phyloP scores from a whole-genome alignment of 345 rosid species.

The Heritiera fomes region DNA sequence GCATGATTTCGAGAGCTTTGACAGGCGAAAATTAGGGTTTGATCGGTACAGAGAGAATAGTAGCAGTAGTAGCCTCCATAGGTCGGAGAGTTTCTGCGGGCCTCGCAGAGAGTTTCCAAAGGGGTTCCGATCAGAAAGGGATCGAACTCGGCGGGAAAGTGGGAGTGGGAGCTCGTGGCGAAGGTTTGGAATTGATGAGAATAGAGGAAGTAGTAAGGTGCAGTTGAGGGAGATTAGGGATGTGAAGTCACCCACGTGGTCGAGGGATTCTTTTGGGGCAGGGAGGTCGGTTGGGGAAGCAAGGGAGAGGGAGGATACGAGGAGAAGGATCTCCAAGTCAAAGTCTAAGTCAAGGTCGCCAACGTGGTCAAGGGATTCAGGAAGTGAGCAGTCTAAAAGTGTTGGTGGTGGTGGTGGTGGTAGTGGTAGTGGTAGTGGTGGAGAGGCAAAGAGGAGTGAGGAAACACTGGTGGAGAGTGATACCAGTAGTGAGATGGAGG shows the following conservation, averaged over 20 bases:
- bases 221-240: constrained; percentile 40
- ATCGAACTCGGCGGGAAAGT: constrained; percentile 63
- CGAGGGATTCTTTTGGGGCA: constrained; percentile 49
- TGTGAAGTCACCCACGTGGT: constrained; percentile 55
- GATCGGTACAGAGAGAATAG: constrained; percentile 56
- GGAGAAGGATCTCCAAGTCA: constrained; percentile 38
- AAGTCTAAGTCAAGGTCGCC: constrained; percentile 62
- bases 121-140: constrained; percentile 84
- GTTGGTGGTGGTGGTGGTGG: constrained; percentile 34
- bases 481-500: constrained; percentile 92
- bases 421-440: constrained; percentile 14
- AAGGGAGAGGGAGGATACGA: constrained; percentile 36
- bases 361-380: constrained; percentile 83
- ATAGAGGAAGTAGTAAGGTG: constrained; percentile 33
- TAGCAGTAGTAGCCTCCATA: constrained; percentile 37
- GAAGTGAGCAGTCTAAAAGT: constrained; percentile 66
- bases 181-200: constrained; percentile 54
- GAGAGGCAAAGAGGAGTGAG: constrained; percentile 40
- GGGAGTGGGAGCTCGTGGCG: constrained; percentile 80
- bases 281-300: constrained; percentile 34
- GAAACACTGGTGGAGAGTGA: constrained; percentile 44
- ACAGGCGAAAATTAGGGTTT: constrained; percentile 60
- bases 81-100: constrained; percentile 77
- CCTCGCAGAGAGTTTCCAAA: constrained; percentile 81
- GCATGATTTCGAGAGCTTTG: constrained; percentile 61